Evolutionary conservation across 495 filamentous ascomycete species (phyloP), one percentile per base, ranked within the genome.

Genomic region (Penicillium antarcticum): DNA sequence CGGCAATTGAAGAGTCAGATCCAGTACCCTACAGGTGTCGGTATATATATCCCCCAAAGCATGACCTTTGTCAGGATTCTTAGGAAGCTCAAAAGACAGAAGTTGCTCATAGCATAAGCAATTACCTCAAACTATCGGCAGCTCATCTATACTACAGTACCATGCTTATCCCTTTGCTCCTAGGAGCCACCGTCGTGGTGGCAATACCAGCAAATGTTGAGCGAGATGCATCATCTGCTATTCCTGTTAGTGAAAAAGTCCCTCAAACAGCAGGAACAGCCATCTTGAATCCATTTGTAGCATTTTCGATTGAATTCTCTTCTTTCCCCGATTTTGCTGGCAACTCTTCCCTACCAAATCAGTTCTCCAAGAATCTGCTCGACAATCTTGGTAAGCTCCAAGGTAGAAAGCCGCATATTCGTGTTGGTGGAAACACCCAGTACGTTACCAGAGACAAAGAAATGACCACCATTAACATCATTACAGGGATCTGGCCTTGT

Each of bases 401-500:
- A 39, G 63, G 63, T 5, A 42, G 50, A 2, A 67, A 63, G 48
- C 61, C 63, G 6, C 51, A 55, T 31, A 57, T 67, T 23, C 57
- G 63, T 13, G 61, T 67, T 10, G 63, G 63, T 5, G 63, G 63
- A 23, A 67, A 60, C 32, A 67, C 60, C 3, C 63, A 67, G 63
- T 67, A 54, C 48, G 55, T 31, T 5, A 18, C 4, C 26, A 1
- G 5, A 10, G 26, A 18, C 16, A n/a, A 16, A 41, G 19, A 21
- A 3, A 42, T 33, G 1, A 2, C 38, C 16, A 19, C n/a, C 47
- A 9, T 10, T 55, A 39, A 57, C 29, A 1, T 33, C 1, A 2
- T 2, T 79, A 38, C n/a, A 67, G 61, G 58, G 83, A 87, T 58
- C 81, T 79, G 45, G 80, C 80, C 1, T 67, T 86, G 39, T 87